A percentile compares a stretch with the other conserved stretches of the same genome.
Evolutionary conservation across 2,329 filamentous ascomycete genomes (phyloP).

Genomic region (Pyrenochaeta sp.): DNA sequence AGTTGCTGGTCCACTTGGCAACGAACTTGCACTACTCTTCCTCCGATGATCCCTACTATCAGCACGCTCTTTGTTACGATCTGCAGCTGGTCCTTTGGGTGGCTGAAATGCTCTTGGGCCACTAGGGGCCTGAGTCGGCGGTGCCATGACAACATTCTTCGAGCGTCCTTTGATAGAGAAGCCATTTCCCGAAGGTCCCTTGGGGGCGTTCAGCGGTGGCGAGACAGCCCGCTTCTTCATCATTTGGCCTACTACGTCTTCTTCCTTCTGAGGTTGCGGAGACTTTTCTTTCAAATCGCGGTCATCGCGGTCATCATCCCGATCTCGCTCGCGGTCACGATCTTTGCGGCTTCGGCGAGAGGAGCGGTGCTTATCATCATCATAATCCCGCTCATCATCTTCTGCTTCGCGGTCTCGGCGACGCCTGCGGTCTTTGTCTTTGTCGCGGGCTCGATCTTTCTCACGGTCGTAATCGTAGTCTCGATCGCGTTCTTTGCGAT

Average conservation of each 20-base stretch:
- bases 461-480: slow-evolving; percentile 50
- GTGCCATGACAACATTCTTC: slow-evolving; percentile 35
- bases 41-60: slow-evolving; percentile 26
- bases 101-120: slow-evolving; percentile 46
- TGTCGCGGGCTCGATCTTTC: slow-evolving; percentile 35
- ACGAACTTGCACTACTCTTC: slow-evolving; percentile 25
- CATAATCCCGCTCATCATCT: slow-evolving; percentile 46
- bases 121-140: slow-evolving; percentile 46
- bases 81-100: slow-evolving; percentile 49
- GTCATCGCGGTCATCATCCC: slow-evolving; percentile 35
- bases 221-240: slow-evolving; percentile 41
- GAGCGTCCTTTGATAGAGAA: slow-evolving; percentile 55
- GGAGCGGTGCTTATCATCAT: slow-evolving; percentile 53
- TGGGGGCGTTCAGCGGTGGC: slow-evolving; percentile 46
- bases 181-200: slow-evolving; percentile 52
- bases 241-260: slow-evolving; percentile 36
- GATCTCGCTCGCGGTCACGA: slow-evolving; percentile 51
- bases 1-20: slow-evolving; percentile 1
- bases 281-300: slow-evolving; percentile 31
- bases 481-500: slow-evolving; percentile 62
- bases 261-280: slow-evolving; percentile 16
- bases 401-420: slow-evolving; percentile 58
- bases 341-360: slow-evolving; percentile 54
- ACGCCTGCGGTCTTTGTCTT: slow-evolving; percentile 56
- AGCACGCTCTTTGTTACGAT: slow-evolving; percentile 37